Conservation (phyloP, 202 grass and related monocot species). For the Setaria italica region DNA sequence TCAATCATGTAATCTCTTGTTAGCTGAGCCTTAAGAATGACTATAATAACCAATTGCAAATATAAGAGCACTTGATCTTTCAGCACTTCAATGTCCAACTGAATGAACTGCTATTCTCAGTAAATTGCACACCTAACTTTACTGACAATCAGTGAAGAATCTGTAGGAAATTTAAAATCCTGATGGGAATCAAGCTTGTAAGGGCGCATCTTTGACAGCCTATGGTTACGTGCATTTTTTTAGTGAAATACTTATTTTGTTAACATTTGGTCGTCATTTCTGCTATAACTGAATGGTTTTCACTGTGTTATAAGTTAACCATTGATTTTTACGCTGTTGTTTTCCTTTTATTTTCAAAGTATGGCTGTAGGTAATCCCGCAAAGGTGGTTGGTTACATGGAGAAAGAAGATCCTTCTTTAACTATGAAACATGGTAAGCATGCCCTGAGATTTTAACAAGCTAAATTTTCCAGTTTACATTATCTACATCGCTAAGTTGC, state of each 20-base stretch:
- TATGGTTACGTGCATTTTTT: background rate
- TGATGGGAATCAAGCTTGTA: background rate
- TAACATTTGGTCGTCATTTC: constrained; percentile 12
- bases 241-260: constrained; percentile 10
- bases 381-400: constrained; percentile 78
- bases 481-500: background rate
- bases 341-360: constrained; percentile 59
- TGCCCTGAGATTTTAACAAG: constrained; percentile 9
- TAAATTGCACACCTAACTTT: background rate
- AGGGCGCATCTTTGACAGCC: background rate
- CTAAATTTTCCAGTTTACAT: constrained; percentile 9
- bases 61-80: constrained; percentile 7
- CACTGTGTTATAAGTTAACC: background rate
- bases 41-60: background rate
- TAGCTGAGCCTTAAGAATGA: background rate
- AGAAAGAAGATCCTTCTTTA: constrained; percentile 94
- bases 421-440: constrained; percentile 96
- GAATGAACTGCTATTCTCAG: background rate
- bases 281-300: background rate
- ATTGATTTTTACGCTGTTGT: constrained; percentile 15
- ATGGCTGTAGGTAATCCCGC: constrained; percentile 98
- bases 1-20: background rate
- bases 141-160: background rate
- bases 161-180: background rate
- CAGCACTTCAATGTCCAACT: background rate